Base-by-base conservation (phyloP, 108 stramenopile genomes). In the Fragilaria crotonensis region DNA sequence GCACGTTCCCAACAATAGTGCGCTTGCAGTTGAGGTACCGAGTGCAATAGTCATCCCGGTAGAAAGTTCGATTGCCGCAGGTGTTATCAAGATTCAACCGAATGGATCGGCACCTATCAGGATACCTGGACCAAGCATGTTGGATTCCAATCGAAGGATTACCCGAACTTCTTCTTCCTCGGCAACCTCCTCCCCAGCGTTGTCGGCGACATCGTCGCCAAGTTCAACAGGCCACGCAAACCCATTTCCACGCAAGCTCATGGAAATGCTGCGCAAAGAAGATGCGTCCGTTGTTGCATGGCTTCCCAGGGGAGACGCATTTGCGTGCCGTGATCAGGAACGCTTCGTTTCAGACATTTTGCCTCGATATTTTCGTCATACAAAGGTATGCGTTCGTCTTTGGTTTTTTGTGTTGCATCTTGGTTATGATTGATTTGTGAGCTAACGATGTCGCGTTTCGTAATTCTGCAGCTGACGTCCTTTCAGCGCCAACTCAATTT, bases 401-500 rank as follows among this genome's bases (percentile, higher is more conserved):
- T 51, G 33, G 19, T 51, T 4, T 50, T 32, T 28, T 9, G 11
- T 27, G 49, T 30, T 59, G 95, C 17, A 93, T 94, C 26, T 76
- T 74, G 27, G 94, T 95, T 62, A 93, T 93, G 59, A 74, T 93
- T 25, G 90, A 95, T 75, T 78, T 94, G 26, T 93, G n/a, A n/a
- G n/a, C n/a, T n/a, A n/a, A n/a, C n/a, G n/a, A n/a, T n/a, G n/a
- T n/a, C n/a, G n/a, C n/a, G n/a, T n/a, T n/a, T 93, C 60, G 59
- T 95, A 51, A 84, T 80, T 49, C 83, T 84, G 59, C 66, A 57
- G 88, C 81, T 76, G 57, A 75, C 83, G 19, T 80, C 80, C 33
- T 88, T 91, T 59, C 86, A 91, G 60, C 48, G 89, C 27, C 86
- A 91, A 64, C 72, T 91, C 20, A 87, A 90, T 57, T 63, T 87